These are phyloP conservation scores for Hypoxylon sp. DNA, from an alignment of 2,329 filamentous ascomycete genomes.

Conservation along the genomic window DNA sequence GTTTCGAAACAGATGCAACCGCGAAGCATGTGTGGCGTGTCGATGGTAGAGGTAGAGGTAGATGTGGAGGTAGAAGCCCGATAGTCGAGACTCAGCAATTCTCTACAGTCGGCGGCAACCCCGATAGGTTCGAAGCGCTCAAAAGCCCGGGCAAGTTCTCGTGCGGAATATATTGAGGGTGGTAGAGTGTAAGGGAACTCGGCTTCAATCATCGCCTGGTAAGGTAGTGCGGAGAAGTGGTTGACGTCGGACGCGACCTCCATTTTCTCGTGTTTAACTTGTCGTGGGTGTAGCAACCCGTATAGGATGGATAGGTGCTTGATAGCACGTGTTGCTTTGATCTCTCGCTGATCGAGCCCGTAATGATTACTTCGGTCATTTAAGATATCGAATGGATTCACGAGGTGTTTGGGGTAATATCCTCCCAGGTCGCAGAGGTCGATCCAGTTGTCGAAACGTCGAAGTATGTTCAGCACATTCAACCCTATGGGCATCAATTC, in stretches of 20 bases:
- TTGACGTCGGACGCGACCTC: not conserved
- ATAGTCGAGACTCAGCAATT: not conserved
- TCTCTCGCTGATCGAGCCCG: not conserved
- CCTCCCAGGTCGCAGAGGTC: slow-evolving; percentile 7
- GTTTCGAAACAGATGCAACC: slow-evolving; percentile 3
- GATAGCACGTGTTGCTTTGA: slow-evolving; percentile 17
- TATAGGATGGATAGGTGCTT: slow-evolving; percentile 21
- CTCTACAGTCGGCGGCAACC: not conserved
- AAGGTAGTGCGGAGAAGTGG: not conserved
- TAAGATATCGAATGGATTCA: not conserved
- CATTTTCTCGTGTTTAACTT: not conserved
- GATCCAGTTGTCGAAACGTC: slow-evolving; percentile 28
- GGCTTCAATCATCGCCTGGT: not conserved
- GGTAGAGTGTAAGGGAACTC: not conserved
- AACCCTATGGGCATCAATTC: slow-evolving; percentile 24
- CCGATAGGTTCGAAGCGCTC: not conserved
- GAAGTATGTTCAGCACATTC: slow-evolving; percentile 11
- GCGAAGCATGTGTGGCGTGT: not conserved
- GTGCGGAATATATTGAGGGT: not conserved
- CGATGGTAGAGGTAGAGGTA: not conserved
- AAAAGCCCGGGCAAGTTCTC: not conserved
- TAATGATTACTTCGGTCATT: not conserved
- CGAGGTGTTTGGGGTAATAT: not conserved
- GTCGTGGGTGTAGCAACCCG: slow-evolving; percentile 5
- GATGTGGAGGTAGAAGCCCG: not conserved